Evolutionary conservation across 2,329 filamentous ascomycete genomes (phyloP), one percentile per base, ranked within the genome.

Genomic region (Neoascochyta sp.): DNA sequence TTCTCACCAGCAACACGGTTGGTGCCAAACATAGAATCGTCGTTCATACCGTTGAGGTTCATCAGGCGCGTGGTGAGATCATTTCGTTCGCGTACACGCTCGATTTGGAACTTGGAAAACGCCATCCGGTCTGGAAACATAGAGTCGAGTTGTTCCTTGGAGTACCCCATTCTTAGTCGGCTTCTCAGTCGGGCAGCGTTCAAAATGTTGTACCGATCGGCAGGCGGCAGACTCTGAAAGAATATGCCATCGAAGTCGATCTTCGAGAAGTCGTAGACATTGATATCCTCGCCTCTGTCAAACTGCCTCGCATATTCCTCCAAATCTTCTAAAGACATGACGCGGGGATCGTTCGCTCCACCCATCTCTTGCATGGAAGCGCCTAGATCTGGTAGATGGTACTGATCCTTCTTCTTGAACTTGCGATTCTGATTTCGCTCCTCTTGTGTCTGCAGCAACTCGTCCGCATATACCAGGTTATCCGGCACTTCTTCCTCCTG

Each of bases 91-190:
- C 76, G 79, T 8, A 96, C 93, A 35, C 92, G 74, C 57, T 96
- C 92, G 35, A 98, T 95, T 63, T 98, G 92, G 54, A 98, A 98
- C 39, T 75, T 83, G 1, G 89, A 95, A 56, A 98, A 98, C 1
- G 83, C 92, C 88, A 98, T 95, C 15, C 92, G 80, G 59, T 98
- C 84, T 0, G 92, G 90, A 58, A 98, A 98, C 92, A 98, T 98
- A 24, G 74, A 78, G 47, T 96, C 89, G 9, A 98, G 67, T 63
- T 98, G 92, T 44, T 98, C 90, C 63, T 96, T 96, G 34, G 86
- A 94, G 50, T 95, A 77, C 0, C 92, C 92, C 90, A 98, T 95
- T 57, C 92, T 79, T 52, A 98, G 70, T 30, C 92, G 76, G 60
- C 87, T 95, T 34, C 92, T 74, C 39, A 98, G 60, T 39, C 92